These are phyloP conservation scores for Mollisia scopiformis DNA, from an alignment of 2,329 filamentous ascomycete species.

Conservation along the genomic window DNA sequence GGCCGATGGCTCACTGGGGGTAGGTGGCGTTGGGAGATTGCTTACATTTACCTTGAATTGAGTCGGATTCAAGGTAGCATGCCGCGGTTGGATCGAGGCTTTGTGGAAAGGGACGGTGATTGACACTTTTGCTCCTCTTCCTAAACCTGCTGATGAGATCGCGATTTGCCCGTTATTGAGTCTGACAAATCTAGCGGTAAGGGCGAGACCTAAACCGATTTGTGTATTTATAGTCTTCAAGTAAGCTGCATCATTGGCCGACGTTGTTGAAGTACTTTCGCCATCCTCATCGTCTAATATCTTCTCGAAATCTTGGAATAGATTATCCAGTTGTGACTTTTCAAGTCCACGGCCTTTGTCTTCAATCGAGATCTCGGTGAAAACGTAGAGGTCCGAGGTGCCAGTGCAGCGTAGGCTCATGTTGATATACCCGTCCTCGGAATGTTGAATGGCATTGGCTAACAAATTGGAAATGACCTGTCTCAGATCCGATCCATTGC, in stretches of 20 bases:
- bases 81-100: neutral
- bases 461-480: slow-evolving; percentile 24
- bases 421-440: slow-evolving; percentile 6
- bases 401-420: slow-evolving; percentile 13
- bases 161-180: slow-evolving; percentile 24
- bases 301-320: slow-evolving; percentile 25
- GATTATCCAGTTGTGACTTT: slow-evolving; percentile 21
- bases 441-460: slow-evolving; percentile 24
- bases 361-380: slow-evolving; percentile 21
- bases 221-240: too few species aligned
- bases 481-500: slow-evolving; percentile 20
- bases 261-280: neutral
- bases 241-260: neutral
- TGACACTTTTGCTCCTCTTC: slow-evolving; percentile 21
- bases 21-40: neutral
- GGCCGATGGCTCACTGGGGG: neutral
- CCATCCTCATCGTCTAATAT: slow-evolving; percentile 22
- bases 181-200: slow-evolving; percentile 22
- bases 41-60: too few species aligned
- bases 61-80: neutral
- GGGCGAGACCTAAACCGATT: slow-evolving; percentile 26
- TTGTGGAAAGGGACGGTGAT: slow-evolving; percentile 25
- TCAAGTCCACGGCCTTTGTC: slow-evolving; percentile 21
- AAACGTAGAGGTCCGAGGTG: slow-evolving; percentile 11
- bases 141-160: slow-evolving; percentile 17